Base-by-base conservation (phyloP, 495 filamentous ascomycete genomes). In the Aspergillus leporis region DNA sequence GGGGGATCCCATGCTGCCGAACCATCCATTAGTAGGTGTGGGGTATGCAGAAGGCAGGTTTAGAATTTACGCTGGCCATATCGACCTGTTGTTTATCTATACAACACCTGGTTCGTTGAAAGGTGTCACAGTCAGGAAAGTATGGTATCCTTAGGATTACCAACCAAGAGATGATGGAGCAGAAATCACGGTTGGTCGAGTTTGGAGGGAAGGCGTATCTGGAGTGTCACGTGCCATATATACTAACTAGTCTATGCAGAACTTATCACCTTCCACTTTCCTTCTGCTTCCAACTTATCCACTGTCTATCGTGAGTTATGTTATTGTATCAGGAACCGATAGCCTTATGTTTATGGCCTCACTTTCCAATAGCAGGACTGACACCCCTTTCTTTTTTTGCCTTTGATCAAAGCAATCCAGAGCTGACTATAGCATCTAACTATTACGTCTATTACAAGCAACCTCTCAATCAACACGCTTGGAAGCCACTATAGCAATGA, bases 1-100 rank as follows among this genome's bases (percentile, higher is more conserved):
- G 85, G 55, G 85, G 79, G 62, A 90, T 79, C 70, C 91, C 90
- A 81, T 96, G 93, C 90, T 96, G 76, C 50, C 59, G 34, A 53
- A 48, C 40, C 31, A 21, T 50, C 58, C 36, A 43, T 63, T 63
- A 66, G 59, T 23, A 47, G 21, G 19, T 23, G 40, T 51, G 54
- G 51, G 47, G 30, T 45, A 47, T 54, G 53, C 25, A 48, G n/a
- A 23, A 56, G 36, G n/a, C 22, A 66, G 54, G 55, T 48, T 23
- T n/a, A 36, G 53, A 13, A 72, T 70, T 66, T 73, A 84, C 82
- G 63, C 79, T 83, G 49, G 78, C 81, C 82, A 83, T 83, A 46
- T 59, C 69, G 61, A 45, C 30, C 32, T 28, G 19, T 16, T 30
- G 34, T 19, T 7, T n/a, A 41, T 30, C 58, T 25, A 51, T 55